Base-by-base conservation (phyloP, 2,329 filamentous ascomycete genomes). In the Cladophialophora psammophila region DNA sequence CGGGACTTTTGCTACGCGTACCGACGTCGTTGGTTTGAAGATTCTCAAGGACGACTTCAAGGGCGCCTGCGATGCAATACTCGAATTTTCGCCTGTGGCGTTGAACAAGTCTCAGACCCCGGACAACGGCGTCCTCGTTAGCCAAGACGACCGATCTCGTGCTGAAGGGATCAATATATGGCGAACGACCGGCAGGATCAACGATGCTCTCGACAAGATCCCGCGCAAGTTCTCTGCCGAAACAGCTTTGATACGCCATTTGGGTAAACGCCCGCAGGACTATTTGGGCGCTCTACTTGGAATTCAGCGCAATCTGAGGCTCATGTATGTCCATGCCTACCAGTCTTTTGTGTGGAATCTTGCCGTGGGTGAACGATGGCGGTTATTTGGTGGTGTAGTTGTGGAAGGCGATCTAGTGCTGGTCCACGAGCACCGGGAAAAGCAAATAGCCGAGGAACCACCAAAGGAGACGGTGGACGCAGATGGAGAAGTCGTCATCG, bases 311-410 rank as follows among this genome's bases (percentile, higher is more conserved):
- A 92, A 91, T 57, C 83, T 98, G 73, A 88, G 93, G 52, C 87
- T 93, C 66, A 97, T 99, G 91, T 99, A 98, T 76, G 90, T 97
- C 15, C 95, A 99, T 78, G 94, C 95, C 5, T 98, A 97, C 79
- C 95, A 99, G 78, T 96, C 92, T 5, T 87, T 93, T 42, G 89
- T 99, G 8, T 99, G 94, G 94, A 99, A 99, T 80, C 87, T 88
- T 72, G 91, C 88, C 12, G 92, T 88, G 1, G 93, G 91, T 71
- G 88, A 90, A 73, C 90, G 95, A 55, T 96, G 93, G 90, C 86
- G 88, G 50, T 81, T 87, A 2, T 90, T 91, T 76, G 93, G 94
- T 59, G 79, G 84, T 66, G 85, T 84, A 63, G 92, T 97, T 15
- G 85, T 97, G 13, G 87, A 90, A 72, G 95, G 95, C 36, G 95